Base-by-base conservation (phyloP, 805 yeast species). In the Candida maesae region DNA sequence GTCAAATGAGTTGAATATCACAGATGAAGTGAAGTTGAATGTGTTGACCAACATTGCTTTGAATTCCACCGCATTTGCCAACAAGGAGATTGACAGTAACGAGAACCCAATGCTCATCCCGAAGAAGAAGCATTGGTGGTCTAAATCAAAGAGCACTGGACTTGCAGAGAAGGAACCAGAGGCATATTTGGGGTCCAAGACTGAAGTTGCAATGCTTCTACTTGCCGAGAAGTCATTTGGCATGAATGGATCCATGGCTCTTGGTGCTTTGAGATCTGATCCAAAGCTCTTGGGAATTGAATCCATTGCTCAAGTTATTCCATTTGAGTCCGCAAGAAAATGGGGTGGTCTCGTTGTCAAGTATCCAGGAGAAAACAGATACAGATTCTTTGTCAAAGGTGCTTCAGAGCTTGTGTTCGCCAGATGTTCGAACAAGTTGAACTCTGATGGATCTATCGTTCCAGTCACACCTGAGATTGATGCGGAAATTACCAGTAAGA, bases 61-160 rank as follows among this genome's bases (percentile, higher is more conserved):
- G 47, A 93, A 93, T 65, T 84, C 96, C 1, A 83, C 97, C 4
- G 97, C 96, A 2, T 93, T 90, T 60, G 95, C 85, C 56, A 80
- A 82, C 53, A 66, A 68, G n/a, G 61, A 47, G 23, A 26, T 16
- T 14, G 53, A 45, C 14, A 43, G 39, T 8, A 38, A 35, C 31
- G 63, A 50, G 25, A 63, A 60, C 41, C 65, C 66, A 43, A 48
- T 56, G 36, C 28, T 48, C 44, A 53, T 39, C 46, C 49, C 34
- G 43, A 53, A 35, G 14, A 50, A 41, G 41, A 51, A 41, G 24
- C 51, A 39, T 24, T 52, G 38, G 46, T 58, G 51, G 52, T 35
- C 36, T 13, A 36, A 21, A 4, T 45, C 55, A 49, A 40, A 44
- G 32, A 24, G 35, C 11, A 15, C 26, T 2, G 19, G 27, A 3